Percentiles rank a stretch among this genome's conserved stretches.
phyloP scores from a whole-genome alignment of 2,329 filamentous ascomycete genomes.

The Anthostomella pinea region DNA sequence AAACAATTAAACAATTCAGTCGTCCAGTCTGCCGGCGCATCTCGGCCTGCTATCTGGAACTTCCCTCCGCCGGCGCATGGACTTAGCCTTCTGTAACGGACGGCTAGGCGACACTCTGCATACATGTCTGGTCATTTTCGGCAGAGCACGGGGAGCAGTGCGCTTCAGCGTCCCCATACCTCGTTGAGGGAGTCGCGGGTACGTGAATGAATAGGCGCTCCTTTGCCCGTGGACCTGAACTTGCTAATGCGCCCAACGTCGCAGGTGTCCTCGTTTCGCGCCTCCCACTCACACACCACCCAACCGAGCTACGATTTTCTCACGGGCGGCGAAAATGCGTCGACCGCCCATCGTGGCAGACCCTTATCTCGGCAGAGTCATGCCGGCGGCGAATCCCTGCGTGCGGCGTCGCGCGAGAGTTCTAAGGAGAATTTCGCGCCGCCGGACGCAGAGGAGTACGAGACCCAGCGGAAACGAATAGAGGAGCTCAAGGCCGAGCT shows the following conservation, averaged over 20 bases:
- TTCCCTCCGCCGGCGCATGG: no score
- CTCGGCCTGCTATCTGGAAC: no score
- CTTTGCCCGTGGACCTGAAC: no score
- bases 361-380: constrained; percentile 42
- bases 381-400: constrained; percentile 36
- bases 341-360: constrained; percentile 28
- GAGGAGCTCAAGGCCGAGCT: constrained; percentile 89
- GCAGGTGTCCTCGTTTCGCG: constrained; percentile 48
- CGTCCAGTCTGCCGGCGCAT: no score
- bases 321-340: constrained; percentile 47
- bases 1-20: constrained; percentile 19
- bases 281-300: constrained; percentile 44
- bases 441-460: constrained; percentile 56
- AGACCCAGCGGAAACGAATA: constrained; percentile 53
- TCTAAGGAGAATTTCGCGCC: constrained; percentile 60
- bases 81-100: no score
- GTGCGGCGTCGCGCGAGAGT: constrained; percentile 53
- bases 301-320: constrained; percentile 61
- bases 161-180: constrained; percentile 19
- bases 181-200: constrained; percentile 28
- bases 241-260: no score
- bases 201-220: constrained; percentile 24
- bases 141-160: constrained; percentile 25
- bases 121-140: constrained; percentile 28
- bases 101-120: no score